Evolutionary conservation across 2,329 filamentous ascomycete species (phyloP).

Genomic region (Lasiodiplodia citricola): DNA sequence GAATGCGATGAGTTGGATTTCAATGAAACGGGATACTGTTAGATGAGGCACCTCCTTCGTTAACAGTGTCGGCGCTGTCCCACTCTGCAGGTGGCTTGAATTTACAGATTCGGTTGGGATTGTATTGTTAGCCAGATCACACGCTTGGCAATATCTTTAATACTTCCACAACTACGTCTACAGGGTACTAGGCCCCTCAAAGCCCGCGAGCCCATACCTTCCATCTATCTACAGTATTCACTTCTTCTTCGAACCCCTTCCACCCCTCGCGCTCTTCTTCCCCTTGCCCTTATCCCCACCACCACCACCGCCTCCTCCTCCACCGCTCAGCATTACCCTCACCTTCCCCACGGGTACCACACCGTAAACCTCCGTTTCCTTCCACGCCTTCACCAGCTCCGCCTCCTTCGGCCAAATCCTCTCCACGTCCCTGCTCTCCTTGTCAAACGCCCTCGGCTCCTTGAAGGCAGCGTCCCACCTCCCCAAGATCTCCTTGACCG

Average conservation of each 20-base stretch:
- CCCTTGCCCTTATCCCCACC: slow-evolving; percentile 29
- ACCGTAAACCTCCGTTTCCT: slow-evolving; percentile 81
- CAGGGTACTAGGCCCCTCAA: too few species aligned
- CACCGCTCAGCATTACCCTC: slow-evolving; percentile 71
- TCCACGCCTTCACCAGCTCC: slow-evolving; percentile 81
- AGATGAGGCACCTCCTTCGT: too few species aligned
- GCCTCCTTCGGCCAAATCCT: slow-evolving; percentile 83
- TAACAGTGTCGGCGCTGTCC: too few species aligned
- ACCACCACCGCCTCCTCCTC: slow-evolving; percentile 35
- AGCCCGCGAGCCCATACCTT: too few species aligned
- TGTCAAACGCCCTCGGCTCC: slow-evolving; percentile 50
- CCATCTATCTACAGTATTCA: slow-evolving; percentile 26
- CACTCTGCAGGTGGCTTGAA: too few species aligned
- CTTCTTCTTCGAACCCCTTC: slow-evolving; percentile 41
- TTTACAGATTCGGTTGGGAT: too few species aligned
- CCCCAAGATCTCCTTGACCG: slow-evolving; percentile 85
- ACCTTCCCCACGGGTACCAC: slow-evolving; percentile 80
- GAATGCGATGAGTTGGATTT: too few species aligned
- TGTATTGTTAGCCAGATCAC: too few species aligned
- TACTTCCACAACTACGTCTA: too few species aligned
- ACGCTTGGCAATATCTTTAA: too few species aligned
- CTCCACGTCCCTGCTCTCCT: slow-evolving; percentile 63
- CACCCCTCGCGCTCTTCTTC: slow-evolving; percentile 38
- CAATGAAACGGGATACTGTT: too few species aligned
- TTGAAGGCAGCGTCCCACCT: slow-evolving; percentile 74